A percentile compares a stretch with the other conserved stretches of the same genome.
Evolutionary conservation across 2,329 filamentous ascomycete genomes (phyloP).

Genomic region (Pseudogymnoascus sp.): DNA sequence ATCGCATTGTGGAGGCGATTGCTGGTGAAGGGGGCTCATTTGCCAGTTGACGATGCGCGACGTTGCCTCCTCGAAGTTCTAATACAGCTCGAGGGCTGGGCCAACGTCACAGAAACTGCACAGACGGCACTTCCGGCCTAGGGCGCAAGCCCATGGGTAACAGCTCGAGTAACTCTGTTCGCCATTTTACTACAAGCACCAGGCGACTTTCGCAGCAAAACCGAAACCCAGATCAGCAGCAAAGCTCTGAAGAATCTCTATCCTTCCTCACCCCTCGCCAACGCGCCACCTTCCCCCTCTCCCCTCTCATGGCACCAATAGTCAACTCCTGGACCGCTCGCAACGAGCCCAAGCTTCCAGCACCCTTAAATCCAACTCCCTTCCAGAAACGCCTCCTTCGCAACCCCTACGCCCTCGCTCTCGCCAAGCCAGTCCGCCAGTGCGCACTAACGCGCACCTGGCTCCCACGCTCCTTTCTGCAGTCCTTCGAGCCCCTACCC

Average conservation of each 20-base stretch:
- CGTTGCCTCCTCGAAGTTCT: not conserved
- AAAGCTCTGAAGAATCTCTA: not conserved
- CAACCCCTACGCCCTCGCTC: constrained; percentile 57
- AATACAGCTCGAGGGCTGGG: not conserved
- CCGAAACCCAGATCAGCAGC: not conserved
- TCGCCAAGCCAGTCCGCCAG: constrained; percentile 50
- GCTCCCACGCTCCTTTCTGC: constrained; percentile 55
- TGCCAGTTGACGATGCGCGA: constrained; percentile 21
- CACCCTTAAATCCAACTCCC: constrained; percentile 29
- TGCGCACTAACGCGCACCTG: constrained; percentile 41
- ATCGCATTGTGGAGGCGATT: constrained; percentile 48
- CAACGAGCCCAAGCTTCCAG: constrained; percentile 21
- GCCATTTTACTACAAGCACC: not conserved
- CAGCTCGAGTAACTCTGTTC: not conserved
- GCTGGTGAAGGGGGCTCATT: constrained; percentile 41
- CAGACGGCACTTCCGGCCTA: not conserved
- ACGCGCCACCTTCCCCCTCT: constrained; percentile 33
- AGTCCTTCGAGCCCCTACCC: constrained; percentile 47
- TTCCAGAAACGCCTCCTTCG: constrained; percentile 49
- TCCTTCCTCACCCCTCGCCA: not conserved
- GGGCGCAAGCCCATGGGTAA: not conserved
- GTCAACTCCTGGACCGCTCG: constrained; percentile 27
- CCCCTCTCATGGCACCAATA: constrained; percentile 38
- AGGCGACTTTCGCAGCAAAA: not conserved
- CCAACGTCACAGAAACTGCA: not conserved